Conservation (phyloP, 2,329 filamentous ascomycete species). For the Fusarium hostae region DNA sequence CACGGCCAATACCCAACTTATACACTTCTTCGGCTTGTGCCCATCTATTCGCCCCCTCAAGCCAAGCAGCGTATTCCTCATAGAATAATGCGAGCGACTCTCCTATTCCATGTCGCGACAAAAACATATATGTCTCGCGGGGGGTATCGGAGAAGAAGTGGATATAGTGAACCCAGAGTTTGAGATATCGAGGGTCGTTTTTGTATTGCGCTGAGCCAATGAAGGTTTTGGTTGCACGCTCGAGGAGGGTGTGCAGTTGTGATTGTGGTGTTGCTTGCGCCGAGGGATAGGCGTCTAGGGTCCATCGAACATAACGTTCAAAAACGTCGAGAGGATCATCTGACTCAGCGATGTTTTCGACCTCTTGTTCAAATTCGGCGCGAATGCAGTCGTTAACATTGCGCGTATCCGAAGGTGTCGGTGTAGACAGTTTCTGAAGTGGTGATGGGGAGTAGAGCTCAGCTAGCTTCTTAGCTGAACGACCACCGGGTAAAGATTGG, state of each 20-base stretch:
- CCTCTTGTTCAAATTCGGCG: constrained; percentile 86
- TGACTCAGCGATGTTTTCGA: constrained; percentile 81
- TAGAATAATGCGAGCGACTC: constrained; percentile 92
- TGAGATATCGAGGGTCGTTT: constrained; percentile 93
- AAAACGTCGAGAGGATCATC: constrained; percentile 96
- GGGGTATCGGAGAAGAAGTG: constrained; percentile 92
- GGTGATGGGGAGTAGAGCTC: constrained; percentile 79
- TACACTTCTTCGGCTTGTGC: constrained; percentile 95
- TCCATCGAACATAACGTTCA: constrained; percentile 98
- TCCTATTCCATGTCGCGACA: constrained; percentile 88
- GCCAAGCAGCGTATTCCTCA: constrained; percentile 94
- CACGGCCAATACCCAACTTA: constrained; percentile 85
- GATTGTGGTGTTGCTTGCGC: constrained; percentile 92
- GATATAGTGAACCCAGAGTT: constrained; percentile 94
- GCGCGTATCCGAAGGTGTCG: constrained; percentile 77
- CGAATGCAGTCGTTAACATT: constrained; percentile 83
- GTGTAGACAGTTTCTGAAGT: constrained; percentile 66
- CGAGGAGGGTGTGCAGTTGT: constrained; percentile 87
- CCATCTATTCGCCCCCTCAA: constrained; percentile 87
- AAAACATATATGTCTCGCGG: constrained; percentile 89
- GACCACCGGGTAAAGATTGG: constrained; percentile 85
- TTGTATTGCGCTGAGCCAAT: constrained; percentile 88
- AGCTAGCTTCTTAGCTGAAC: constrained; percentile 89
- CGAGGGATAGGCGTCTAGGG: constrained; percentile 91
- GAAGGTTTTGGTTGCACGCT: constrained; percentile 92